phyloP scores from a whole-genome alignment of 177 flowering plant species.

The Tripterygium wilfordii region DNA sequence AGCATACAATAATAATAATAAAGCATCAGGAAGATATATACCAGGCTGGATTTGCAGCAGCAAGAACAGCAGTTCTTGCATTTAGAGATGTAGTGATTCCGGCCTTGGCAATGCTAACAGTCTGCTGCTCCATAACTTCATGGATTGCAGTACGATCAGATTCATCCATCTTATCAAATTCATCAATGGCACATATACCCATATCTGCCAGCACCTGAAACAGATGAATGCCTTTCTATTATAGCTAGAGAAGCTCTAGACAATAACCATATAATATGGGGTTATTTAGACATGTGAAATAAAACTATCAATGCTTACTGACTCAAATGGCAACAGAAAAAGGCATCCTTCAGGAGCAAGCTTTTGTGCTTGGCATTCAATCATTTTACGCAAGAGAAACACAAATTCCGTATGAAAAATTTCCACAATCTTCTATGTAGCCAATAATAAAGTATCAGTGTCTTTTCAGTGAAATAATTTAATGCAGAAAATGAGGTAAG shows the following conservation, averaged over 20 bases:
- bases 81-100: slow-evolving; percentile 97
- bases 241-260: not conserved
- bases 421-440: not conserved
- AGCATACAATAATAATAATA: not conserved
- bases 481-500: not conserved
- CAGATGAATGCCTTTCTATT: not conserved
- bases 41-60: slow-evolving; percentile 99
- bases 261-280: too few species aligned
- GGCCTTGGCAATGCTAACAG: slow-evolving; percentile 99
- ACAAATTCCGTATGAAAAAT: too few species aligned
- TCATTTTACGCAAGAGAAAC: too few species aligned
- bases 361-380: too few species aligned
- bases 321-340: too few species aligned
- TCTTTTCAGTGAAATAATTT: not conserved
- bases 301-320: too few species aligned
- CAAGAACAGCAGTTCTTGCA: slow-evolving; percentile 97
- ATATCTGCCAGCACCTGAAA: slow-evolving; percentile 95
- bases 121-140: slow-evolving; percentile 99
- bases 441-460: not conserved
- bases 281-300: too few species aligned
- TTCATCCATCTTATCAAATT: slow-evolving; percentile 99
- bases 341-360: too few species aligned
- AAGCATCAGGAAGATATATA: slow-evolving; percentile 15
- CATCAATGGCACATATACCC: slow-evolving; percentile 99
- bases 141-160: slow-evolving; percentile 97